Evolutionary conservation across 176 grass and related monocot species (phyloP), one percentile per base, ranked within the genome.

Genomic region (Oryza glaberrima): DNA sequence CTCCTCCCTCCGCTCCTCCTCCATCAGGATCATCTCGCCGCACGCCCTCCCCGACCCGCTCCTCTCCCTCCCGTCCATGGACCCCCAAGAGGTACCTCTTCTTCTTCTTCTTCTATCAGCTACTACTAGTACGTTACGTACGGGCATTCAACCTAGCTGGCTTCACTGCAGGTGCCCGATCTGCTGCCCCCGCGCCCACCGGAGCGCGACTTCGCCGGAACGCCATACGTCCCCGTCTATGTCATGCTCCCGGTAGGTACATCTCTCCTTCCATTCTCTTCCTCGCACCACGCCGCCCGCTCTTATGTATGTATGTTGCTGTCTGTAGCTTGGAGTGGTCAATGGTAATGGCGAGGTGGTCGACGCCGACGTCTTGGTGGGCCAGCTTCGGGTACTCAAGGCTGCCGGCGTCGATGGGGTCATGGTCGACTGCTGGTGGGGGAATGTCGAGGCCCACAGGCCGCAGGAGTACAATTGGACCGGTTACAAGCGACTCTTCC

Each of bases 391-490:
- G 69, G 82, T 84, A 46, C 90, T 98, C 80, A 95, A 92, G 82
- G 88, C 93, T 5, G 52, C 88, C 3, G 86, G 86, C 8, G 93
- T 98, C 2, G 93, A 98, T 22, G 93, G 95, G 4, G 95, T 98
- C 34, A 98, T 93, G 93, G 89, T 98, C 7, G 93, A 98, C 65
- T 95, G 93, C 85, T 98, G 91, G 91, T 98, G 96, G 96, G 95
- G 95, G 19, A 92, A 89, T 38, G 93, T 98, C 19, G 96, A 98
- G 80, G 68, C 91, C 1, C 65, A 85, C 82, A 44, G 15, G 9
- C 93, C 91, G 7, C 89, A 84, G 74, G 69, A 93, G 79, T 98
- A 98, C 65, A 90, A 95, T 75, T 95, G 96, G 96, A 84, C 85
- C 1, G 92, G 93, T 1, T 98, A 98, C 83, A 85, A 85, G 47